phyloP scores from a whole-genome alignment of 768 basidiomycete species.

The Pleurotus djamor region DNA sequence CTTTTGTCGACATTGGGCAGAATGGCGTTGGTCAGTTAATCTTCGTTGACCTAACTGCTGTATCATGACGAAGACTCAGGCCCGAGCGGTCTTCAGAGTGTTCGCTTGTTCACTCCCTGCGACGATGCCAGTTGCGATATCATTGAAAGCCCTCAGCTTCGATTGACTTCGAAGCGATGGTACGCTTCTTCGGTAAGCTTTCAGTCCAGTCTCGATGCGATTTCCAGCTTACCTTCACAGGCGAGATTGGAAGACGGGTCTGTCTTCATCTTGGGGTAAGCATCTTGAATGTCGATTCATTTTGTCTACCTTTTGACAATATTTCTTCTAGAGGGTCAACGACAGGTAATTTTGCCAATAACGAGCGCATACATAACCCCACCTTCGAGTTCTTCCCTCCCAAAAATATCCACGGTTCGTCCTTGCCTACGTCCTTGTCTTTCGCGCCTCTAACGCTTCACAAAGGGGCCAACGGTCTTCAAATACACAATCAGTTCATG shows the following conservation, averaged over 20 bases:
- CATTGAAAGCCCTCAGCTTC: slow-evolving; percentile 31
- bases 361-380: slow-evolving; percentile 57
- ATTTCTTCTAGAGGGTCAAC: background rate
- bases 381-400: slow-evolving; percentile 42
- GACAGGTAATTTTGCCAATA: slow-evolving; percentile 47
- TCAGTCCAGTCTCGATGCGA: background rate
- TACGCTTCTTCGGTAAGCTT: slow-evolving; percentile 32
- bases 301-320: background rate
- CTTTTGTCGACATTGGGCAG: slow-evolving; percentile 11
- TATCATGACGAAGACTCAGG: background rate
- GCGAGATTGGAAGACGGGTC: slow-evolving; percentile 17
- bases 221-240: background rate
- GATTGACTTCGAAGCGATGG: slow-evolving; percentile 35
- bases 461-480: slow-evolving; percentile 19
- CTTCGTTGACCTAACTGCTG: background rate
- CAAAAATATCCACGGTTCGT: slow-evolving; percentile 30
- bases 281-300: background rate
- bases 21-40: background rate
- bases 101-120: slow-evolving; percentile 38
- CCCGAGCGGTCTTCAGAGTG: slow-evolving; percentile 27
- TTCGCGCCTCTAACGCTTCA: background rate
- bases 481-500: slow-evolving; percentile 12
- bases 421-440: background rate
- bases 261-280: slow-evolving; percentile 14
- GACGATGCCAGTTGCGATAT: slow-evolving; percentile 26